Base-by-base conservation (phyloP, 257 asterid species). In the Hygrophila difformis region DNA sequence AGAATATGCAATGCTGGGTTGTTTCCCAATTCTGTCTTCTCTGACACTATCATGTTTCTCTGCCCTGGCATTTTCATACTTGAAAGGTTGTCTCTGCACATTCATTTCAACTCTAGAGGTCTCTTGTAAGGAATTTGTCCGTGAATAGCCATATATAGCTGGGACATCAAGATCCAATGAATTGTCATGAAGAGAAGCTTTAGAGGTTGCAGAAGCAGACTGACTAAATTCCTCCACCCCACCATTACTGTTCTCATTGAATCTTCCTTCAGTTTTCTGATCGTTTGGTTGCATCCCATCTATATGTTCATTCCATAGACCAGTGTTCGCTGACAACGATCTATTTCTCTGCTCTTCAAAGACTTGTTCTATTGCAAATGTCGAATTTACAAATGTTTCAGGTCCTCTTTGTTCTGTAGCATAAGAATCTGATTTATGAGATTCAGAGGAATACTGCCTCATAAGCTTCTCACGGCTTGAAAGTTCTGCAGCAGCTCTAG, bases 401-500 rank as follows among this genome's bases (percentile, higher is more conserved):
- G 53, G 65, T 47, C 50, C 56, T 38, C 49, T 68, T 18, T 68
- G 50, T 51, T 55, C 60, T 13, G 12, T 28, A 39, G 16, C 40
- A 50, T 53, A 49, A 57, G 21, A 54, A 24, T 57, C 50, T 4
- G 81, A 55, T 13, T 49, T 14, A 26, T 57, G 73, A 15, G 66
- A 50, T 57, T 70, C 73, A 6, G 54, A 34, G 34, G 84, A 51
- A 62, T 60, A 28, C 55, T 71, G 77, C 55, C 61, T 71, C 38
- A 39, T 23, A 36, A 55, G 19, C 68, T 69, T 65, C 16, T 40
- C 82, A 36, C 59, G 71, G 47, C 62, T 73, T 33, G 94, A 61
- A 51, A 83, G 69, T 51, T 80, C 79, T 6, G 97, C 94, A 35
- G 94, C 94, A 51, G 93, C 94, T 70, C 79, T 73, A 40, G 93